Evolutionary conservation across 2,329 filamentous ascomycete species (phyloP).

Genomic region (Colletotrichum sp.): DNA sequence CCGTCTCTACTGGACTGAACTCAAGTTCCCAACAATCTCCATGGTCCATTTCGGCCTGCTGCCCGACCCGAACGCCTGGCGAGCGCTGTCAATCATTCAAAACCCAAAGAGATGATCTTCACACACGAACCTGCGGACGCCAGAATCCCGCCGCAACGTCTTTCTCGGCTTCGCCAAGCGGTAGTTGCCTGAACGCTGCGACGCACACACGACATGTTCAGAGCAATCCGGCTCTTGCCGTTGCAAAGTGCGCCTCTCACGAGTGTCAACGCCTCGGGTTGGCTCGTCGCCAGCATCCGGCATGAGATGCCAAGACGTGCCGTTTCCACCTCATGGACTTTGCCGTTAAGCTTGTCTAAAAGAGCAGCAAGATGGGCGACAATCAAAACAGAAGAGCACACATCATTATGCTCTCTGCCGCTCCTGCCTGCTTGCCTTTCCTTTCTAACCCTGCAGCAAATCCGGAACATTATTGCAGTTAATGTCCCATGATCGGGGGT

Average conservation of each 20-base stretch:
- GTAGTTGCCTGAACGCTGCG: neutral
- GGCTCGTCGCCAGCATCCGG: neutral
- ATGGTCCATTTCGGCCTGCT: neutral
- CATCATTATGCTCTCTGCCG: neutral
- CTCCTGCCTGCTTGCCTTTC: neutral
- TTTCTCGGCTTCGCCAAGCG: conserved; percentile 6
- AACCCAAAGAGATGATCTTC: neutral
- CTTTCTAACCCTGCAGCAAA: conserved; percentile 20
- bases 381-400: conserved; percentile 5
- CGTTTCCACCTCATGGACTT: neutral
- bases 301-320: conserved; percentile 1
- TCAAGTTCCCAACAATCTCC: neutral
- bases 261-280: neutral
- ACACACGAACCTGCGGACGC: neutral
- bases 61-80: neutral
- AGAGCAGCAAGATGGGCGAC: neutral
- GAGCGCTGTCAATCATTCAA: neutral
- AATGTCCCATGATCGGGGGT: conserved; percentile 11
- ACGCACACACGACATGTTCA: neutral
- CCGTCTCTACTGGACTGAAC: neutral
- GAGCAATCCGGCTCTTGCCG: neutral
- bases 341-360: conserved; percentile 10
- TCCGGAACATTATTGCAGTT: conserved; percentile 22
- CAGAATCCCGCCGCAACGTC: neutral
- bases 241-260: neutral